These are phyloP conservation scores for Alternaria dauci DNA, from an alignment of 2,329 filamentous ascomycete genomes.

Conservation along the genomic window DNA sequence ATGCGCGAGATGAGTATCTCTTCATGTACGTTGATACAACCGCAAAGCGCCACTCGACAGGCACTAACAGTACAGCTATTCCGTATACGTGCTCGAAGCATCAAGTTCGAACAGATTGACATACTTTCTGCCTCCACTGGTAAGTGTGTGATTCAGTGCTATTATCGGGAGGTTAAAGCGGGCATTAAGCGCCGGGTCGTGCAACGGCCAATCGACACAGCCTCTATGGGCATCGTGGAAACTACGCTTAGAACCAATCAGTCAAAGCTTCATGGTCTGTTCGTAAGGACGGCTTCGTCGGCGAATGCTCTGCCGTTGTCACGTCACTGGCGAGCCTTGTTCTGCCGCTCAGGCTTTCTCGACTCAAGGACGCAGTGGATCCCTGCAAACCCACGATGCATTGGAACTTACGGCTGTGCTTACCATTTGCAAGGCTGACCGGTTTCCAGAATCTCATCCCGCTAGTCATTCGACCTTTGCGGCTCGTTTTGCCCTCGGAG, in stretches of 20 bases:
- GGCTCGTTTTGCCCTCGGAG: conserved; percentile 71
- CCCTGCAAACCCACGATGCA: conserved; percentile 14
- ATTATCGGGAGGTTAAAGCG: conserved; percentile 35
- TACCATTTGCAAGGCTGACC: conserved; percentile 41
- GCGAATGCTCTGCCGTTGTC: conserved; percentile 13
- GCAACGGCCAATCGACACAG: conserved; percentile 40
- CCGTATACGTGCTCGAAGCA: conserved; percentile 64
- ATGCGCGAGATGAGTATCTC: conserved; percentile 77
- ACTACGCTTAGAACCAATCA: conserved; percentile 29
- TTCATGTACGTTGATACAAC: conserved; percentile 67
- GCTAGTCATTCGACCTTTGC: conserved; percentile 74
- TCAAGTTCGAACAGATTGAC: conserved; percentile 59
- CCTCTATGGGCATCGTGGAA: conserved; percentile 29
- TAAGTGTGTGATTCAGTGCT: conserved; percentile 45
- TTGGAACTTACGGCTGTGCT: not conserved
- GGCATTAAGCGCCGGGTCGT: conserved; percentile 46
- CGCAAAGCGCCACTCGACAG: conserved; percentile 48
- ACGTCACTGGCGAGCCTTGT: conserved; percentile 26
- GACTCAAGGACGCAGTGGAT: conserved; percentile 11
- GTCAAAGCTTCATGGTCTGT: conserved; percentile 9
- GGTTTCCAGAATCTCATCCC: conserved; percentile 72
- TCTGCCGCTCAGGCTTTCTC: conserved; percentile 41
- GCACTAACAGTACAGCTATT: conserved; percentile 64
- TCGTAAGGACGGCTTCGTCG: conserved; percentile 8
- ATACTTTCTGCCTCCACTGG: conserved; percentile 59